These are phyloP conservation scores for Poa pratensis DNA, from an alignment of 176 grass and related monocot genomes.

Conservation along the genomic window DNA sequence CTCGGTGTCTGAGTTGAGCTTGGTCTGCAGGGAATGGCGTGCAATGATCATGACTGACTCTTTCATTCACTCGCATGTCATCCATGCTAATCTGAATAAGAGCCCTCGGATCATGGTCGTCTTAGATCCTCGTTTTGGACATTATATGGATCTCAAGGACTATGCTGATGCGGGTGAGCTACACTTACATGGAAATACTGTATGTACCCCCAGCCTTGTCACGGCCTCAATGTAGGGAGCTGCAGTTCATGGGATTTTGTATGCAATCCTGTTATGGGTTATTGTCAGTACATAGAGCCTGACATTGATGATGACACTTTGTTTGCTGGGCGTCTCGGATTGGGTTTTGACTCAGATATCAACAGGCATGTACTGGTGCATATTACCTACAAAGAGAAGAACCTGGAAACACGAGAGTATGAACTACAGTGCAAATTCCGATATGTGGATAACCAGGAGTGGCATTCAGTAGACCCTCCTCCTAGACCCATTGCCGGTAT, in stretches of 20 bases:
- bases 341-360: not conserved
- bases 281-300: not conserved
- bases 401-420: constrained; percentile 19
- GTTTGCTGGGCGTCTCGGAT: not conserved
- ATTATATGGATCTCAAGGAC: constrained; percentile 23
- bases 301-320: not conserved
- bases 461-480: constrained; percentile 28
- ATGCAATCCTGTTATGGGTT: constrained; percentile 10
- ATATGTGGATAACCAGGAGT: not conserved
- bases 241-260: constrained; percentile 17
- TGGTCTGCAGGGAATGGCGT: constrained; percentile 36
- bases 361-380: constrained; percentile 8
- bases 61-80: constrained; percentile 34
- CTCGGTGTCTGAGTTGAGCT: constrained; percentile 24
- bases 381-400: constrained; percentile 38
- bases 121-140: not conserved
- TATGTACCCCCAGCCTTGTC: constrained; percentile 18
- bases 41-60: constrained; percentile 14
- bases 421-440: not conserved
- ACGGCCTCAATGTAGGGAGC: constrained; percentile 5
- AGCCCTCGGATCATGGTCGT: constrained; percentile 34
- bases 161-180: not conserved
- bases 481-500: constrained; percentile 35
- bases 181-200: not conserved
- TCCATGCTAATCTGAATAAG: constrained; percentile 37